These are phyloP conservation scores for Xerocomus nothofagi DNA, from an alignment of 1,284 basidiomycete genomes.

Conservation along the genomic window DNA sequence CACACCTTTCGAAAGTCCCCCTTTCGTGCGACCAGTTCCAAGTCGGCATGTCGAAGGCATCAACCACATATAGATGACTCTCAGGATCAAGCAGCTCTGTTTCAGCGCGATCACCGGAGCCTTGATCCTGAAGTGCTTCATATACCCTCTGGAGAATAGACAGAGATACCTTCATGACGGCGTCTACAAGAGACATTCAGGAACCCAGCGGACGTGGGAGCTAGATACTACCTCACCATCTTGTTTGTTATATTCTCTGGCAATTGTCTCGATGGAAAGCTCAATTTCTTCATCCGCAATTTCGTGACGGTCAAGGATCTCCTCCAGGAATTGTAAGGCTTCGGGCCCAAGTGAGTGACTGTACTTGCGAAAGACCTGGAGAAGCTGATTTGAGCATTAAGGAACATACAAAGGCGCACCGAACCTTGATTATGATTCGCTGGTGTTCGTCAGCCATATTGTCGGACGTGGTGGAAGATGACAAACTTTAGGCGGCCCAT, in stretches of 20 bases:
- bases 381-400: neutral
- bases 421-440: conserved; percentile 64
- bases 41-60: conserved; percentile 93
- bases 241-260: conserved; percentile 89
- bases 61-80: conserved; percentile 80
- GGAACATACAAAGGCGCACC: neutral
- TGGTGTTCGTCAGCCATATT: conserved; percentile 49
- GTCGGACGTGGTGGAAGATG: neutral
- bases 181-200: conserved; percentile 48
- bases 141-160: conserved; percentile 80
- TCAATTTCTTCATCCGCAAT: conserved; percentile 74
- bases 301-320: conserved; percentile 64
- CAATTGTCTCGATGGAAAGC: conserved; percentile 78
- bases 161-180: conserved; percentile 76
- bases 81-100: conserved; percentile 80
- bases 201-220: conserved; percentile 12
- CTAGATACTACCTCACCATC: conserved; percentile 59
- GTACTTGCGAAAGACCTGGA: conserved; percentile 78
- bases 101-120: conserved; percentile 52
- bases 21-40: conserved; percentile 88
- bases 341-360: conserved; percentile 81
- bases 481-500: neutral
- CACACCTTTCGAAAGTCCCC: conserved; percentile 81
- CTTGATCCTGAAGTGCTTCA: conserved; percentile 75
- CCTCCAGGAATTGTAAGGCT: conserved; percentile 65